These are phyloP conservation scores for Nicotiana paniculata DNA, from an alignment of 257 asterid species.

Conservation along the genomic window DNA sequence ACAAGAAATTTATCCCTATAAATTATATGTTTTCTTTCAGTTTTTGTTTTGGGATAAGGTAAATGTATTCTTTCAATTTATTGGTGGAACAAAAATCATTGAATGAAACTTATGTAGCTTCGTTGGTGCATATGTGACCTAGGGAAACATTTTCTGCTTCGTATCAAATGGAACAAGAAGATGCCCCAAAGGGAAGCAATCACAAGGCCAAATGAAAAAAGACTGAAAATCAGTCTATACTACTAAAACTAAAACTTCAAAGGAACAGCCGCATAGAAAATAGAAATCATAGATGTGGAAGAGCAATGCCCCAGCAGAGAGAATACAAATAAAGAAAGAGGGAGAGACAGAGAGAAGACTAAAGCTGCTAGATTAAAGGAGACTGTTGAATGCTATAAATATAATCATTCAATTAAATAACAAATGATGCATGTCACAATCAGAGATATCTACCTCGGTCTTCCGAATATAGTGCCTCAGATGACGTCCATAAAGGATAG, in stretches of 20 bases:
- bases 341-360: neutral
- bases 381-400: neutral
- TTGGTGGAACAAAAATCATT: neutral
- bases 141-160: neutral
- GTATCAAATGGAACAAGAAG: neutral
- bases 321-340: neutral
- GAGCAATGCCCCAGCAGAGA: neutral
- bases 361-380: neutral
- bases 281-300: neutral
- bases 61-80: neutral
- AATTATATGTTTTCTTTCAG: neutral
- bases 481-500: conserved; percentile 79
- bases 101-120: neutral
- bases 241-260: neutral
- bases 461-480: conserved; percentile 68
- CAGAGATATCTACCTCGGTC: conserved; percentile 51
- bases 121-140: neutral
- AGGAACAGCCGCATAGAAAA: neutral
- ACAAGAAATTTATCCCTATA: neutral
- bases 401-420: neutral
- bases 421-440: conserved; percentile 10
- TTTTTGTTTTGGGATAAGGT: no score
- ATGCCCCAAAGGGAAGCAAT: neutral
- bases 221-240: neutral
- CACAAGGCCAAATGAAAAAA: neutral